Percentiles rank a stretch among this genome's conserved stretches.
These are phyloP conservation scores for Usnea hakonensis DNA, from an alignment of 495 filamentous ascomycete species.

Conservation along the genomic window DNA sequence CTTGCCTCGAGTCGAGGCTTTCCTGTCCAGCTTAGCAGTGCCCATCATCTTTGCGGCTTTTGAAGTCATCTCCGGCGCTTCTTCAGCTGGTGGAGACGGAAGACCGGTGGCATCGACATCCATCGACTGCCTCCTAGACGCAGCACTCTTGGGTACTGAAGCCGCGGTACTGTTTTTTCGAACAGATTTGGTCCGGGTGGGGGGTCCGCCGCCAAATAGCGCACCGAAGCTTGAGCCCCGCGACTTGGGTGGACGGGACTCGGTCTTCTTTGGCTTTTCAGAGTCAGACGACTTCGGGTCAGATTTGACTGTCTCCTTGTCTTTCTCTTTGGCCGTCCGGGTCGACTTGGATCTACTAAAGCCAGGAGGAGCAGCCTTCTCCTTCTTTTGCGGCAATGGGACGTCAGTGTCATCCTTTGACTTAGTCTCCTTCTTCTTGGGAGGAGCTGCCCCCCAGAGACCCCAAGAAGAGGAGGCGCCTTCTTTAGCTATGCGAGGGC, in stretches of 20 bases:
- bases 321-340: slow-evolving; percentile 39
- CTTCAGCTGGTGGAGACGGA: slow-evolving; percentile 48
- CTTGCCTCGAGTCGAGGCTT: slow-evolving; percentile 33
- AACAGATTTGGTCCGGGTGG: slow-evolving; percentile 43
- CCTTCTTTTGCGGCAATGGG: slow-evolving; percentile 20
- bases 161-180: slow-evolving; percentile 34
- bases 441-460: slow-evolving; percentile 48
- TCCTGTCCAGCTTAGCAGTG: slow-evolving; percentile 33
- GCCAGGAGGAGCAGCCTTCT: slow-evolving; percentile 29
- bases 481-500: slow-evolving; percentile 46
- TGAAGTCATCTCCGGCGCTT: slow-evolving; percentile 37
- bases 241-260: slow-evolving; percentile 22
- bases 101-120: slow-evolving; percentile 43
- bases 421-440: slow-evolving; percentile 40
- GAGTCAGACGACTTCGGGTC: slow-evolving; percentile 48
- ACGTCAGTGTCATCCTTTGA: slow-evolving; percentile 30
- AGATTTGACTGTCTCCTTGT: slow-evolving; percentile 41
- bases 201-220: slow-evolving; percentile 40
- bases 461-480: slow-evolving; percentile 47
- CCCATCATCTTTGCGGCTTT: slow-evolving; percentile 59
- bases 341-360: slow-evolving; percentile 45
- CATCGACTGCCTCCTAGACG: slow-evolving; percentile 43
- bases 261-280: slow-evolving; percentile 43
- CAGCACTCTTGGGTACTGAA: slow-evolving; percentile 29
- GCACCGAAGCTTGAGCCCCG: slow-evolving; percentile 33